Base-by-base conservation (phyloP, 192 early-diverging fungal genomes). In the Obelidium mucronatum region DNA sequence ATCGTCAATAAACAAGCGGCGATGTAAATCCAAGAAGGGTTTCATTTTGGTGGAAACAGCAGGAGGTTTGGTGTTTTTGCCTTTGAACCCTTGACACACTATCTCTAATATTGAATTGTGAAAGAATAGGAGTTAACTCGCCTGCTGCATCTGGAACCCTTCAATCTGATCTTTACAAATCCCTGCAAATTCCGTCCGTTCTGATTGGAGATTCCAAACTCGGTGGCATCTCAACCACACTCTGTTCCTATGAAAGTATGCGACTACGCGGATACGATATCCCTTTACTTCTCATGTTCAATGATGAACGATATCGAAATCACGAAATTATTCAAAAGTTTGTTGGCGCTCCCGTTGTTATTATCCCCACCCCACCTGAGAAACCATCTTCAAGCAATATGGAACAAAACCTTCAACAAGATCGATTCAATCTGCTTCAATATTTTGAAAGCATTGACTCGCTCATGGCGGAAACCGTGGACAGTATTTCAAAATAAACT, bases 151-250 rank as follows among this genome's bases (percentile, higher is more conserved):
- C 90, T 52, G 91, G 92, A 34, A 90, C 88, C 40, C 61, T 88
- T 11, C 94, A 95, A 79, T 83, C 84, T 33, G 86, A 86, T 26
- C 88, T 93, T 60, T 94, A 90, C 79, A 86, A 92, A 30, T 80
- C 90, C 0, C 79, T 95, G 6, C 55, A 5, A 22, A 22, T 58
- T 31, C 55, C 55, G 11, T 64, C 62, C 5, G 66, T 95, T 34
- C 82, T 95, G 0, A 78, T 95, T 24, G 94, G 94, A 15, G 94
- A 95, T 74, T 78, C 88, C 26, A 83, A 86, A n/a, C 81, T 95
- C 17, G 94, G 94, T 39, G 94, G 94, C 1, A 93, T 95, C 60
- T 92, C 92, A 0, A 93, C 94, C 0, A 94, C 94, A 17, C 62
- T 94, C 31, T 88, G 90, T 19, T 87, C 94, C 1, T 91, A 88